Evolutionary conservation across 345 rosid genomes (phyloP).

Genomic region (Pugionium cornutum): DNA sequence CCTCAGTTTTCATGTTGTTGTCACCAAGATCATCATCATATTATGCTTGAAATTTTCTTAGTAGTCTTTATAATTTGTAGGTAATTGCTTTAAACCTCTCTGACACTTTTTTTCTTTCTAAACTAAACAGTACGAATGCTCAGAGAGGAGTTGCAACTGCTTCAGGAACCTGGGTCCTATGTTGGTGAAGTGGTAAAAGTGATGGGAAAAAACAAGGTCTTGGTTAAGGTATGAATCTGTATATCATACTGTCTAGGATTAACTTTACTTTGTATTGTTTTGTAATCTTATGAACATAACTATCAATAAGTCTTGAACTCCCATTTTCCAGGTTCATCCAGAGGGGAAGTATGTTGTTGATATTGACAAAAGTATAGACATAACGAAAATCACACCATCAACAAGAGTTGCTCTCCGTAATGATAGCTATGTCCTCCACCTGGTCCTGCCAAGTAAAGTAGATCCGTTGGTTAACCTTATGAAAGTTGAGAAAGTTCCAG

Average conservation of each 20-base stretch:
- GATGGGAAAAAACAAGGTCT: slow-evolving; percentile 96
- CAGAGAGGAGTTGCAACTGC: slow-evolving; percentile 91
- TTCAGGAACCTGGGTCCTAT: slow-evolving; percentile 98
- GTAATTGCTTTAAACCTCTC: slow-evolving; percentile 13
- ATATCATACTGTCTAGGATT: neutral
- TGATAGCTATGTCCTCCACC: slow-evolving; percentile 96
- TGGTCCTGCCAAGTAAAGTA: slow-evolving; percentile 88
- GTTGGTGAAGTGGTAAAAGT: slow-evolving; percentile 99
- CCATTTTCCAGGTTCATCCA: slow-evolving; percentile 77
- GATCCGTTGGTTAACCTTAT: slow-evolving; percentile 97
- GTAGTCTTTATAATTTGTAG: neutral
- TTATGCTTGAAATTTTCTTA: neutral
- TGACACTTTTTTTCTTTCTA: slow-evolving; percentile 16
- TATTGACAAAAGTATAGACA: slow-evolving; percentile 90
- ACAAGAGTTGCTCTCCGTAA: slow-evolving; percentile 98
- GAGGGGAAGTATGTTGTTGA: slow-evolving; percentile 98
- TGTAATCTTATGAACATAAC: slow-evolving; percentile 1
- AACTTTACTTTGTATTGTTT: neutral
- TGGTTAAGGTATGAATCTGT: slow-evolving; percentile 70
- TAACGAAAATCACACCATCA: slow-evolving; percentile 88
- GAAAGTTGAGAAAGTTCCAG: slow-evolving; percentile 99
- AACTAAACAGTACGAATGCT: slow-evolving; percentile 79
- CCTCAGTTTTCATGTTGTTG: neutral
- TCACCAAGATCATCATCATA: neutral
- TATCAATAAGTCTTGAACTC: slow-evolving; percentile 8